Conservation (phyloP, 176 grass and related monocot genomes). For the Hsuehochloa calcarea region DNA sequence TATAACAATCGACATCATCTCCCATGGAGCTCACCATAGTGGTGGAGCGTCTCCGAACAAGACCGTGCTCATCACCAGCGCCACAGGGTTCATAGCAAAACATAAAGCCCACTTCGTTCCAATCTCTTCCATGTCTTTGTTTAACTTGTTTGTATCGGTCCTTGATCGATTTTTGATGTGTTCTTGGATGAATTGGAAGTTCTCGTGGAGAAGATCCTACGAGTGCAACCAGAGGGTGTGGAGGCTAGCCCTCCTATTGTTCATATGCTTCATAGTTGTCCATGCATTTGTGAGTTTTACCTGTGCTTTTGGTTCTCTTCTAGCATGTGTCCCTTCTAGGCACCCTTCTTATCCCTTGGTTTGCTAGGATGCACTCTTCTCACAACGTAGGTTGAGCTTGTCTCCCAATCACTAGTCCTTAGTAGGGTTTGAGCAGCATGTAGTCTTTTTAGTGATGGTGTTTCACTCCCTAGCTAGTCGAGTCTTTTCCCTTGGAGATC, state of each 20-base stretch:
- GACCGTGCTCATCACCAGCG: slow-evolving; percentile 24
- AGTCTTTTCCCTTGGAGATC: too few relatives aligned
- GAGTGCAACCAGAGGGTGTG: slow-evolving; percentile 11
- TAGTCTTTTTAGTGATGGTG: too few relatives aligned
- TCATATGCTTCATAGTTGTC: too few relatives aligned
- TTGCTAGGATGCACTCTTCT: too few relatives aligned
- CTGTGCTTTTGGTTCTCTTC: too few relatives aligned
- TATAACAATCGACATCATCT: not conserved
- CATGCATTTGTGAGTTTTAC: too few relatives aligned
- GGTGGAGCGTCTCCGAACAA: not conserved
- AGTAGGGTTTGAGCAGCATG: too few relatives aligned
- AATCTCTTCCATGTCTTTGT: not conserved
- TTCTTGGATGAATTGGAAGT: not conserved
- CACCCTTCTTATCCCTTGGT: too few relatives aligned
- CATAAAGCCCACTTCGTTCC: not conserved
- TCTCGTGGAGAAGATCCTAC: slow-evolving; percentile 33
- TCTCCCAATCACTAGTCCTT: too few relatives aligned
- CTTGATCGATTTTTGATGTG: not conserved
- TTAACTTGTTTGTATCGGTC: not conserved
- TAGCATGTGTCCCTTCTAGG: too few relatives aligned
- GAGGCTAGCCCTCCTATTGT: slow-evolving; percentile 1
- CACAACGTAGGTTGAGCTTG: too few relatives aligned
- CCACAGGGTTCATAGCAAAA: slow-evolving; percentile 37
- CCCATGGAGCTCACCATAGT: not conserved
- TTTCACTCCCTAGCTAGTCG: too few relatives aligned